Evolutionary conservation across 2,329 filamentous ascomycete species (phyloP), one percentile per base, ranked within the genome.

Genomic region (Aspergillus hortae): DNA sequence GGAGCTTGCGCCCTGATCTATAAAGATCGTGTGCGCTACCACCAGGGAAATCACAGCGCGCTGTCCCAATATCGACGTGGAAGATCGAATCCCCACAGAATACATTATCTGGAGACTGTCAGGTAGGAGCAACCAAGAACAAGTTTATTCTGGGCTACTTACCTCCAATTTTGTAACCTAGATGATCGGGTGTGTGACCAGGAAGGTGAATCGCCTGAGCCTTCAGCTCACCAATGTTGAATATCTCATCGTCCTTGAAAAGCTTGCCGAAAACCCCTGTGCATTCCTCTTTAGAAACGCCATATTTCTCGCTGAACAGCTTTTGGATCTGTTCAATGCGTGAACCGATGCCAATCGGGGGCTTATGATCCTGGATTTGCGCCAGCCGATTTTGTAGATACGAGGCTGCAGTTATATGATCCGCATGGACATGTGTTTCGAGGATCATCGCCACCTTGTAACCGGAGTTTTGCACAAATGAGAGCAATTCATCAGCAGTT

Each of bases 101-200:
- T 0, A 82, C 69, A 46, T 71, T 69, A n/a, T 64, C 67, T 82
- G 71, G 11, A 45, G 6, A 17, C 0, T 27, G 19, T 58, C 35
- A 54, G 44, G 21, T 23, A 1, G n/a, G 27, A 25, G 4, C 4
- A 21, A 19, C 4, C 1, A 4, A n/a, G 12, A 11, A 30, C 12
- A 11, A 12, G 23, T 2, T 30, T 4, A 15, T 46, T 4, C 12
- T 35, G 14, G 4, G 10, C 6, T 9, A 11, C 56, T 48, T 58
- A 65, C 67, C 64, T 61, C 80, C 82, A 51, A 86, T 78, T 35
- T 69, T 69, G 56, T 87, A 87, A 0, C 84, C 83, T 9, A 86
- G 57, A 52, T 86, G 82, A 57, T 86, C 84, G 0, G 83, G 82
- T 0, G 83, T 86, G 57, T 86, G 83, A 0, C 83, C 83, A 0